Base-by-base conservation (phyloP, 306 rosid genomes). In the Trifolium fragiferum region DNA sequence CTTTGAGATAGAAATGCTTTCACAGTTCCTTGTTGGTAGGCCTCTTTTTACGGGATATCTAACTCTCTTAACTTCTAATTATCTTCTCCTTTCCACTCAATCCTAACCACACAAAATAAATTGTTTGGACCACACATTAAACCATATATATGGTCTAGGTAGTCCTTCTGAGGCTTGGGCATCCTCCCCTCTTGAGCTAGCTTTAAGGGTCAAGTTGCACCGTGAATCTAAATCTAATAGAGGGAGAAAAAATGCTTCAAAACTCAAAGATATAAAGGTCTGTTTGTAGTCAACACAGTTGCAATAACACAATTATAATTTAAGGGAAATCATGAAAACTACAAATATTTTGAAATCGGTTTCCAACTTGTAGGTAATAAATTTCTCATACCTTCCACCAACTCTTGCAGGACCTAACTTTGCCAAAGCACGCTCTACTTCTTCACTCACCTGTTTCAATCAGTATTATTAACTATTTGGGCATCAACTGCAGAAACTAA, bases 401-500 rank as follows among this genome's bases (percentile, higher is more conserved):
- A 87, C 78, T 84, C 85, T 90, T 38, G 96, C 81, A 74, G 98
- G 98, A 62, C 98, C 96, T 66, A 90, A 82, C 88, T 89, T 92
- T 43, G 94, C 91, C 78, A 92, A 76, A 35, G 98, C 98, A 63
- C 98, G 96, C 82, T 92, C 98, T 79, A 92, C 98, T 82, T 92
- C 98, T 80, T 92, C 98, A 57, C 98, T 92, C 27, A 92, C 98
- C 98, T 92, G 89, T 88, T 72, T 60, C 73, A 78, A 85, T 70
- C 33, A 69, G 69, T 23, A 47, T 35, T 53, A 66, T 35, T 41
- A 66, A 69, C 19, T 7, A 74, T 78, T 70, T 49, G 76, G 70
- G 44, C 67, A 47, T 53, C 75, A 54, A 70, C 69, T 54, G 35
- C 80, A 68, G 70, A 14, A 53, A 66, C 46, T 23, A 41, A 61